These are phyloP conservation scores for Rhizopogon roseolus DNA, from an alignment of 768 basidiomycete genomes.

Conservation along the genomic window DNA sequence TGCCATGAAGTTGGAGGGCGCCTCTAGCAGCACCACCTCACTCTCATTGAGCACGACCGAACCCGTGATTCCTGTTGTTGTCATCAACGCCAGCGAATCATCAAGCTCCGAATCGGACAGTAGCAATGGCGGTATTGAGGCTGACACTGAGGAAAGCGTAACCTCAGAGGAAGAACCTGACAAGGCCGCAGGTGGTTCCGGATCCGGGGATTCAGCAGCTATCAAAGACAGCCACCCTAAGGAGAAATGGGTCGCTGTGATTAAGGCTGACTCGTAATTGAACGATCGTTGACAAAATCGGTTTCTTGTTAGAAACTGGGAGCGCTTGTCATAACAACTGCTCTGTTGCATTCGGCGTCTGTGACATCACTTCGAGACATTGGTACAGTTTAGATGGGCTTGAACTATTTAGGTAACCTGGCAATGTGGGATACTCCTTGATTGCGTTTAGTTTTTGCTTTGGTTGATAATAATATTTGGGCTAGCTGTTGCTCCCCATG, in stretches of 20 bases:
- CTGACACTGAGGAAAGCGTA: conserved; percentile 72
- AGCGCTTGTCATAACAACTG: background rate
- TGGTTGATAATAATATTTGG: background rate
- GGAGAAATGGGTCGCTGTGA: conserved; percentile 76
- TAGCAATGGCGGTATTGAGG: conserved; percentile 57
- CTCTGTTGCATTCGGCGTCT: conserved; percentile 10
- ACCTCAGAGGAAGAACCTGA: conserved; percentile 67
- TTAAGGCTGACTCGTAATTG: conserved; percentile 38
- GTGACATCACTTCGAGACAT: conserved; percentile 13
- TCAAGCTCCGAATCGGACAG: conserved; percentile 58
- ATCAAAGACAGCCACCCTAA: conserved; percentile 30
- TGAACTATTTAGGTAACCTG: conserved; percentile 8
- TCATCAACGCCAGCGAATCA: conserved; percentile 26
- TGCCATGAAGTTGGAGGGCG: conserved; percentile 22
- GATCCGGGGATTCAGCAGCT: conserved; percentile 3
- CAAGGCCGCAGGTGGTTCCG: conserved; percentile 26
- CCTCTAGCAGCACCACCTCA: conserved; percentile 7
- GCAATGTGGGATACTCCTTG: background rate
- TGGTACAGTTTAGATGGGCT: conserved; percentile 19
- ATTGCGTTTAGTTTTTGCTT: background rate
- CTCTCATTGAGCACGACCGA: conserved; percentile 8
- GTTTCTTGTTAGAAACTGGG: background rate
- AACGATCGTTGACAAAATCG: background rate
- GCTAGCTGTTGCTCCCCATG: background rate
- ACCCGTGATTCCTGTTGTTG: conserved; percentile 14